Base-by-base conservation (phyloP, 768 basidiomycete genomes). In the Naematelia encephala region DNA sequence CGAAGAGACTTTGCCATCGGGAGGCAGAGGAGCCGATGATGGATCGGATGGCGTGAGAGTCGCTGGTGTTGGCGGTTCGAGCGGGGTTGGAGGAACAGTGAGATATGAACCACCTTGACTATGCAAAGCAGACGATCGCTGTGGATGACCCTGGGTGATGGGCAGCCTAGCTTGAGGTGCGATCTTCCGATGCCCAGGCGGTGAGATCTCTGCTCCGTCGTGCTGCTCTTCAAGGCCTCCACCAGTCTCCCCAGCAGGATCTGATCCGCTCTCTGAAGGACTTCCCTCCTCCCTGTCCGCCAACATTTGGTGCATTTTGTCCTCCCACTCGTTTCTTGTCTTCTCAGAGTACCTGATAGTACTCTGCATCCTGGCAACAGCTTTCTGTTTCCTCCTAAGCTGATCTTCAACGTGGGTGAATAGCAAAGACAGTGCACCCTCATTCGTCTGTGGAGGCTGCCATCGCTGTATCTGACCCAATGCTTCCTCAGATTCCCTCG, bases 271-370 rank as follows among this genome's bases (percentile, higher is more conserved):
- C 80, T 73, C 71, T n/a, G 73, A 54, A 80, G 79, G 50, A 81
- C 82, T 43, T 79, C 75, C 45, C 73, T 80, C 44, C 5, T 83
- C 85, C 16, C 84, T 84, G 16, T 85, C 83, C 25, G 81, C 78
- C 29, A 93, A 77, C 43, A 82, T 83, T 67, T 84, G 82, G 60
- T 85, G 87, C 13, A 96, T 87, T 67, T 84, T 86, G 70, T 89
- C 88, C 78, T 97, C 88, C 93, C 94, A 98, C 78, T 98, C 96
- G 68, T 88, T 87, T 80, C 94, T 86, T 27, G 96, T 89, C 80
- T 93, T 94, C 80, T 98, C 96, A 42, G 91, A 87, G 77, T 98
- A 98, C 54, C 90, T 83, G 67, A 99, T 92, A 19, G 92, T 97
- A 72, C 94, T 96, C 78, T 94, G 90, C 86, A 99, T 86, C 39